Percentiles rank a stretch among this genome's conserved stretches.
Evolutionary conservation across 164 flowering plant species (phyloP).

Genomic region (Echeveria elegans): DNA sequence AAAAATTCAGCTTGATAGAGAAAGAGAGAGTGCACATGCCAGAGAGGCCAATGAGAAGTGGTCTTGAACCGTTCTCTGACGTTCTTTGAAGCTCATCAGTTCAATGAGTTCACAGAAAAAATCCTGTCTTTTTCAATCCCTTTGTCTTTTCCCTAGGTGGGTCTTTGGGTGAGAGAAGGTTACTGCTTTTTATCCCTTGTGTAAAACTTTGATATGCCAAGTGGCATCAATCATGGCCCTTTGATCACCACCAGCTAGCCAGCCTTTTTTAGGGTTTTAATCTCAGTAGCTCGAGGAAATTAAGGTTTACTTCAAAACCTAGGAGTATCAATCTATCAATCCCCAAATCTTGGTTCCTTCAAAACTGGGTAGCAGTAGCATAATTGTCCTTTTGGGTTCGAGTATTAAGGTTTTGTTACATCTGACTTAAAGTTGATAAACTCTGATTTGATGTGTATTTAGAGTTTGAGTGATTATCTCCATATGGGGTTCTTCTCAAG

Average conservation of each 20-base stretch:
- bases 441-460: neutral
- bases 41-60: neutral
- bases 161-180: neutral
- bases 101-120: neutral
- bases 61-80: neutral
- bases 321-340: neutral
- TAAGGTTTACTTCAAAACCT: slow-evolving; percentile 7
- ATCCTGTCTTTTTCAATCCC: neutral
- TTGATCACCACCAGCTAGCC: neutral
- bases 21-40: neutral
- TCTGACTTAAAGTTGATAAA: neutral
- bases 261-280: neutral
- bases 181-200: neutral
- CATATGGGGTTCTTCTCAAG: neutral
- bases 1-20: neutral
- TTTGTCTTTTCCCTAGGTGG: slow-evolving; percentile 1
- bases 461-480: neutral
- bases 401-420: slow-evolving; percentile 2
- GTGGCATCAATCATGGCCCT: slow-evolving; percentile 6
- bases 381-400: neutral
- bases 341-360: slow-evolving; percentile 4
- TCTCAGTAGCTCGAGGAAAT: slow-evolving; percentile 11
- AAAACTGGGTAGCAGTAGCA: neutral
- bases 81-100: neutral
- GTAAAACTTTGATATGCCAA: neutral